Conservation (phyloP, 2,329 filamentous ascomycete genomes). For the Microcera coccophila region DNA sequence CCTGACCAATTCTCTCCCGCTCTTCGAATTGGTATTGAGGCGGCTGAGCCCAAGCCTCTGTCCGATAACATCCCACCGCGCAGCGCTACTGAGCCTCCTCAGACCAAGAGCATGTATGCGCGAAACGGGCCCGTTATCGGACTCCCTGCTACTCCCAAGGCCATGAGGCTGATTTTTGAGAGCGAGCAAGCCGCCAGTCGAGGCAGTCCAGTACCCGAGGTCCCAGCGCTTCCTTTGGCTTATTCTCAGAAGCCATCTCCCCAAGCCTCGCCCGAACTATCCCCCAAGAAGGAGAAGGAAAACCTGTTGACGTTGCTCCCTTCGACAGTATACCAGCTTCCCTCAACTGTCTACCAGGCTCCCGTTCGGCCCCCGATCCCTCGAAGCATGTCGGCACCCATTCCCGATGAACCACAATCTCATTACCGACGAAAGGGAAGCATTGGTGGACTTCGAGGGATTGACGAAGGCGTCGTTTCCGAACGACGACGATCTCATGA, state of each 20-base stretch:
- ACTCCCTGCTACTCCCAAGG: constrained; percentile 85
- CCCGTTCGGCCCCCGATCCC: constrained; percentile 48
- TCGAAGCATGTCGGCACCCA: constrained; percentile 59
- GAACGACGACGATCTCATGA: constrained; percentile 48
- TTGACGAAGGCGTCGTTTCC: constrained; percentile 43
- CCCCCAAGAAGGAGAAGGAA: constrained; percentile 29
- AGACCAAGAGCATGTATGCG: constrained; percentile 50
- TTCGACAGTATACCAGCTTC: constrained; percentile 58
- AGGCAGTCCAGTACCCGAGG: constrained; percentile 46
- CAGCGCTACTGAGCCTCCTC: constrained; percentile 62
- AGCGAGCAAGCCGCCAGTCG: constrained; percentile 45
- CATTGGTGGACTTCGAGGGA: constrained; percentile 40
- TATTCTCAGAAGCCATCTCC: constrained; percentile 43
- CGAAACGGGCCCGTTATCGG: constrained; percentile 58
- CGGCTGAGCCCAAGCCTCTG: constrained; percentile 39
- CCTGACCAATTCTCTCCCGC: constrained; percentile 51
- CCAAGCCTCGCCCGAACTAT: constrained; percentile 34
- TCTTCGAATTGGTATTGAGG: constrained; percentile 37
- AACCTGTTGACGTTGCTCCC: constrained; percentile 49
- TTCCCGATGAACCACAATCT: constrained; percentile 37
- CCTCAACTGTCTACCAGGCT: constrained; percentile 60
- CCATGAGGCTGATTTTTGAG: constrained; percentile 78
- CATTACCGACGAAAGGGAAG: constrained; percentile 36
- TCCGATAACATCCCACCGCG: constrained; percentile 49
- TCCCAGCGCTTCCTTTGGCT: constrained; percentile 49